Base-by-base conservation (phyloP, 2,329 filamentous ascomycete species). In the Cordyceps militaris region DNA sequence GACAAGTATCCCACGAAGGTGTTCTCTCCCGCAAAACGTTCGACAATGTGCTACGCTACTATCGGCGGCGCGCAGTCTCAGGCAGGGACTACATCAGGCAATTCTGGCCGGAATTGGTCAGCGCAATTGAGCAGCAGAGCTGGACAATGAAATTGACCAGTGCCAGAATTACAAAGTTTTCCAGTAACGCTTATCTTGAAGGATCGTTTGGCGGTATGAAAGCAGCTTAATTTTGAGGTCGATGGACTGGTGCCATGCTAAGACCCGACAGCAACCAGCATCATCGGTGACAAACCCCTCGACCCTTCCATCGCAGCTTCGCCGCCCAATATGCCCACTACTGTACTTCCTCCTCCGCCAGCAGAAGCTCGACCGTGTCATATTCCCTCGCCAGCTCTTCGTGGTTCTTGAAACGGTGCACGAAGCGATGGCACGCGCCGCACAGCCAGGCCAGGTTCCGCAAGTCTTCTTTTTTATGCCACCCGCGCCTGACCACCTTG, bases 401-500 rank as follows among this genome's bases (percentile, higher is more conserved):
- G 67, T 94, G 90, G 4, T 74, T 78, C 34, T 83, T 86, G 66
- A 91, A 82, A 40, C 83, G 75, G 74, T 95, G 91, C 68, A 95
- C 89, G 68, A 90, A 91, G 43, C 80, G 83, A 74, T 96, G 91
- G 66, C 91, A 96, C 2, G 89, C 87, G 51, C 89, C 79, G 71
- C 91, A 95, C 63, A 96, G 72, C 90, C 90, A 95, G 13, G 91
- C 90, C 21, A 94, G 91, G 67, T 85, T 91, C 65, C 89, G 84
- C 70, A 95, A 69, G 72, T 85, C 82, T 69, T 89, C 88, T 61
- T 84, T 82, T 3, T 80, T 79, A 74, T 92, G 88, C 90, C 90
- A 95, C 1, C 87, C 87, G 43, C 89, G 77, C 75, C 88, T 90
- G 40, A 90, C 69, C 3, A 82, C 89, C 68, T 91, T 90, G 8